Base-by-base conservation (phyloP, 352 stramenopile species). In the Pythium rhizo-oryzae region DNA sequence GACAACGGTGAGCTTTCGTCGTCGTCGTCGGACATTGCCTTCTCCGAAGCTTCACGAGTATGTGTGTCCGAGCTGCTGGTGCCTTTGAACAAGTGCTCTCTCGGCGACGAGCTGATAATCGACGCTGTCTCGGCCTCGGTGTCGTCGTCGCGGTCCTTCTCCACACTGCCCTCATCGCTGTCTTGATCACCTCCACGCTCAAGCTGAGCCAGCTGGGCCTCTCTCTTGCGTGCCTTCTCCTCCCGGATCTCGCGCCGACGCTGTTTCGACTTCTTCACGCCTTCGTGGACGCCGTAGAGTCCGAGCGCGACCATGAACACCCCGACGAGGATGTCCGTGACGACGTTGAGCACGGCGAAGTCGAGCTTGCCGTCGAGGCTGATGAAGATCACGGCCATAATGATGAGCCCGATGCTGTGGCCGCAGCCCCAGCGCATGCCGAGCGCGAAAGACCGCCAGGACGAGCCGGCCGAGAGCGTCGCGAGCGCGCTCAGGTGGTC, bases 401-500 rank as follows among this genome's bases (percentile, higher is more conserved):
- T 60, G 55, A 98, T 59, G 25, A 98, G 78, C 1, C 94, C 94
- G 24, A 93, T 87, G 18, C 80, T 94, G 75, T 98, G 93, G 33
- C 94, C 92, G 35, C 92, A 83, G 19, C 94, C 94, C 92, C 92
- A 98, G 76, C 89, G 87, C 21, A 98, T 76, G 15, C 92, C 92
- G 4, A 98, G 78, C 18, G 79, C 73, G 68, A 98, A 97, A 1
- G 89, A 84, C 24, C 77, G 75, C 72, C 78, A 93, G n/a, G 84
- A 96, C 5, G 81, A 90, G 43, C 77, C 86, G 8, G 87, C 85
- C 24, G 82, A 90, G 64, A 98, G 85, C 43, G 92, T 96, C 13
- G 90, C 91, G 18, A 98, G 71, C 35, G 92, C 92, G 57, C 82
- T 92, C 30, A 98, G 77, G 69, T 98, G 94, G 69, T 98, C 92